Percentiles rank a stretch among this genome's conserved stretches.
Conservation (phyloP, 495 filamentous ascomycete species). For the Aspergillus egyptiacus region DNA sequence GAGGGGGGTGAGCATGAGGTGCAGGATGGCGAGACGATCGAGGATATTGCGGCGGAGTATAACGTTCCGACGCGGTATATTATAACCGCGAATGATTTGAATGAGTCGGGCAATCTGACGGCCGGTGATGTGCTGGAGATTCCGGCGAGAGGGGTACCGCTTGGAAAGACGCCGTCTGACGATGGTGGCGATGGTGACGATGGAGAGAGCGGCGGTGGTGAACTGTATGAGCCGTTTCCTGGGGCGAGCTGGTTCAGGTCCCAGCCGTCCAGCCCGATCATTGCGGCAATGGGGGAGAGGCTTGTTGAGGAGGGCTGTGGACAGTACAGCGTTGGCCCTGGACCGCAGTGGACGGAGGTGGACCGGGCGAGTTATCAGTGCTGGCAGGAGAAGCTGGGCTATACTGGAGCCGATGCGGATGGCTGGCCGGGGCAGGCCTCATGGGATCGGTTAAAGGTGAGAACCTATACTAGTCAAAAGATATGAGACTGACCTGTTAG, state of each 20-base stretch:
- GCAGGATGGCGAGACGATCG: not conserved
- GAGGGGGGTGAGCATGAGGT: not conserved
- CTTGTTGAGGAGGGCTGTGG: slow-evolving; percentile 8
- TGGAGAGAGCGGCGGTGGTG: no score
- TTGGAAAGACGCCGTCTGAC: not conserved
- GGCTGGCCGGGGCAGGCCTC: slow-evolving; percentile 9
- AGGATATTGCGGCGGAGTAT: not conserved
- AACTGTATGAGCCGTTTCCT: slow-evolving; percentile 3
- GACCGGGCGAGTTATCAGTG: not conserved
- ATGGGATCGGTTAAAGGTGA: slow-evolving; percentile 10
- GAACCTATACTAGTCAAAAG: no score
- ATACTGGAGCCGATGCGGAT: slow-evolving; percentile 8
- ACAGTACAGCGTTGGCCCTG: not conserved
- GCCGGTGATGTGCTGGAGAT: not conserved
- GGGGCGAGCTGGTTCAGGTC: not conserved
- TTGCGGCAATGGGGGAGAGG: slow-evolving; percentile 5
- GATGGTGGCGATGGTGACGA: not conserved
- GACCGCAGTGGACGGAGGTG: slow-evolving; percentile 5
- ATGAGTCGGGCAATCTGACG: not conserved
- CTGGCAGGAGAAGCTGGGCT: slow-evolving; percentile 9
- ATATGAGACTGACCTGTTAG: no score
- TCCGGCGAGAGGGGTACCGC: slow-evolving; percentile 1
- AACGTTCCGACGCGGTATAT: slow-evolving; percentile 1
- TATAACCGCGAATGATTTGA: not conserved
- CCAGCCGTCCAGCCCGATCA: not conserved